phyloP scores from a whole-genome alignment of 805 yeast genomes.

The Brettanomyces naardenensis region DNA sequence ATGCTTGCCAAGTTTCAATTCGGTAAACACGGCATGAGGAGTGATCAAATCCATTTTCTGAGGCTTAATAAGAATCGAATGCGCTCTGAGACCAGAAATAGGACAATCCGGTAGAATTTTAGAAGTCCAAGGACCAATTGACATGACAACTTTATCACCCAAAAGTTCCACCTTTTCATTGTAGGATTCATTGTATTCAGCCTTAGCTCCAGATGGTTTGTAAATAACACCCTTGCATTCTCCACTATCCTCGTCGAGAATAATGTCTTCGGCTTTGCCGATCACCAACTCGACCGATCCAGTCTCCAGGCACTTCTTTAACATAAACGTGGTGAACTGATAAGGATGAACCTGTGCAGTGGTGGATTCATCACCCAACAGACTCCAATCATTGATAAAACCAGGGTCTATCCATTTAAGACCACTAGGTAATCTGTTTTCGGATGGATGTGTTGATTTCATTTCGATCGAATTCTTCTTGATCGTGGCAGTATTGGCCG shows the following conservation, averaged over 20 bases:
- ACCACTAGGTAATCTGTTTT: conserved; percentile 42
- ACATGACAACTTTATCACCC: conserved; percentile 74
- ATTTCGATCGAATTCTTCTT: conserved; percentile 7
- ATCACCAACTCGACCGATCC: conserved; percentile 79
- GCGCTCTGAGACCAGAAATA: conserved; percentile 88
- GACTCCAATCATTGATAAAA: conserved; percentile 64
- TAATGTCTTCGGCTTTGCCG: conserved; percentile 73
- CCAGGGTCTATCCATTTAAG: conserved; percentile 70
- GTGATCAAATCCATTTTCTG: conserved; percentile 62
- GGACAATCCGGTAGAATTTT: conserved; percentile 88
- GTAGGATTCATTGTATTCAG: conserved; percentile 22
- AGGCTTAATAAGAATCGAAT: conserved; percentile 87
- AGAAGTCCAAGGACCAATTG: conserved; percentile 97
- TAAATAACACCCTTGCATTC: conserved; percentile 69
- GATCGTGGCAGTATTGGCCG: not conserved
- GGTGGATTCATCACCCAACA: conserved; percentile 74
- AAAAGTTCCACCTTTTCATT: conserved; percentile 36
- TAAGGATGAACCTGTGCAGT: conserved; percentile 98
- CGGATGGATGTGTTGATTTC: conserved; percentile 7
- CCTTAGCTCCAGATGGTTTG: conserved; percentile 30
- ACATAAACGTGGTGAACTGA: conserved; percentile 77
- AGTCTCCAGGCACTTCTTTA: conserved; percentile 71
- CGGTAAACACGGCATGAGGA: conserved; percentile 92
- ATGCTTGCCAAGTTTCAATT: conserved; percentile 59
- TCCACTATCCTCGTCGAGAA: conserved; percentile 54